Conservation (phyloP, 164 flowering plant species). For the Buxus sempervirens region DNA sequence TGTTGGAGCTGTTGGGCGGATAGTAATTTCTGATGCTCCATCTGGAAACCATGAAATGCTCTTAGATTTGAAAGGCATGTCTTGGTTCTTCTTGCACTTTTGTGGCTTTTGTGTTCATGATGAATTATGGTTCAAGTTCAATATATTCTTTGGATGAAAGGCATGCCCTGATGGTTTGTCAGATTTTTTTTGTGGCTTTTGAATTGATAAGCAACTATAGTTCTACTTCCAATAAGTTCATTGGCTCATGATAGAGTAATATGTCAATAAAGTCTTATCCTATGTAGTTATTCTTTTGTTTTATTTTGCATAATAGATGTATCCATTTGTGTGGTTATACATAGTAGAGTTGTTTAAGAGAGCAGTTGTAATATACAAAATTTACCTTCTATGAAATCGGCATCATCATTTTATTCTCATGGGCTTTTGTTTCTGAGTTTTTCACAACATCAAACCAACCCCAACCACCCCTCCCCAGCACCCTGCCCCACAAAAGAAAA, state of each 20-base stretch:
- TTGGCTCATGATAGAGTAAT: constrained; percentile 14
- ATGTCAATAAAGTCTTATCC: too few species aligned
- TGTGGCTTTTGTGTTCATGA: not conserved
- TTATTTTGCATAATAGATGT: too few species aligned
- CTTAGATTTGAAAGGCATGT: constrained; percentile 80
- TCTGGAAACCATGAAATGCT: constrained; percentile 60
- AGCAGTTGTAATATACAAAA: too few species aligned
- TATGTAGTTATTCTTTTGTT: too few species aligned
- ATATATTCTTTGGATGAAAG: constrained; percentile 37
- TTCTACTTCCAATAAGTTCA: not conserved
- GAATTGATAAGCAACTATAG: not conserved
- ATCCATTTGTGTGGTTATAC: too few species aligned
- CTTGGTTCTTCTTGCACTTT: not conserved
- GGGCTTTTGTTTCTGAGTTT: too few species aligned
- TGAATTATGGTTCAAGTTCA: too few species aligned
- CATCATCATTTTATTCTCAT: too few species aligned
- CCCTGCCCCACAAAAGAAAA: too few species aligned
- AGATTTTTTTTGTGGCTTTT: not conserved
- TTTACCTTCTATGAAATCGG: too few species aligned
- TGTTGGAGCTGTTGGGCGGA: constrained; percentile 89
- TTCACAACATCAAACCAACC: too few species aligned
- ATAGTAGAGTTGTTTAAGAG: too few species aligned
- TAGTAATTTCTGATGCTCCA: constrained; percentile 57
- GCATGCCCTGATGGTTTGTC: constrained; percentile 25
- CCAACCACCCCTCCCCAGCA: not conserved